Conservation (phyloP, 305 asterid species). For the Fraxinus albicans region DNA sequence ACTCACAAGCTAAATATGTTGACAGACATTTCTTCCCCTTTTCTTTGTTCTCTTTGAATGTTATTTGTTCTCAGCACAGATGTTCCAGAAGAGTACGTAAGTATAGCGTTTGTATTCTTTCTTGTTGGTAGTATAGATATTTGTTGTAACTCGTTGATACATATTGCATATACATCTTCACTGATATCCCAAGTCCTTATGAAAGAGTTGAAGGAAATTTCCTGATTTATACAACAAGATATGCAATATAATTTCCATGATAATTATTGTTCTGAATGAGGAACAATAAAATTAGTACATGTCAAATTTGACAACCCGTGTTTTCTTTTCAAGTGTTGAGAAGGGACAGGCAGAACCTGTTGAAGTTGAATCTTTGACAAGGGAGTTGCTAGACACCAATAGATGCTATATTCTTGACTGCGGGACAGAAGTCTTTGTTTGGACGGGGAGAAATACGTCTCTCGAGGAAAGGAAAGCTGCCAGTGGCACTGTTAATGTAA, state of each 20-base stretch:
- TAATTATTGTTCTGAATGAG: conserved; percentile 7
- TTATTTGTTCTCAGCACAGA: conserved; percentile 2
- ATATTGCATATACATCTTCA: background rate
- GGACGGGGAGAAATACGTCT: conserved; percentile 87
- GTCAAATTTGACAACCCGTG: conserved; percentile 19
- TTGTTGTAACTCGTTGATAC: conserved; percentile 1
- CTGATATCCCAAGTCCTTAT: background rate
- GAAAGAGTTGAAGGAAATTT: conserved; percentile 1
- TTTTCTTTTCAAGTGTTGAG: conserved; percentile 38
- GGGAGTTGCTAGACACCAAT: conserved; percentile 66
- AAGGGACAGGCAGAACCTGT: conserved; percentile 50
- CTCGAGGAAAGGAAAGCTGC: conserved; percentile 74
- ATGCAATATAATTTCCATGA: background rate
- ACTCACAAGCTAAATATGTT: conserved; percentile 1
- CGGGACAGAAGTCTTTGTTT: conserved; percentile 60
- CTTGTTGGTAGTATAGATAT: conserved; percentile 10
- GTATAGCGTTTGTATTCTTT: background rate
- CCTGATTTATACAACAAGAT: background rate
- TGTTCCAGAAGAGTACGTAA: conserved; percentile 1
- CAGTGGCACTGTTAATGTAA: conserved; percentile 66
- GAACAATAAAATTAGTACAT: conserved; percentile 11
- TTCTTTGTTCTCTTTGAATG: background rate
- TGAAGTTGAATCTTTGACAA: conserved; percentile 50
- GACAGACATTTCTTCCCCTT: background rate
- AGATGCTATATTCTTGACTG: conserved; percentile 82